These are phyloP conservation scores for Fusarium bactridioides DNA, from an alignment of 2,329 filamentous ascomycete species.

Conservation along the genomic window DNA sequence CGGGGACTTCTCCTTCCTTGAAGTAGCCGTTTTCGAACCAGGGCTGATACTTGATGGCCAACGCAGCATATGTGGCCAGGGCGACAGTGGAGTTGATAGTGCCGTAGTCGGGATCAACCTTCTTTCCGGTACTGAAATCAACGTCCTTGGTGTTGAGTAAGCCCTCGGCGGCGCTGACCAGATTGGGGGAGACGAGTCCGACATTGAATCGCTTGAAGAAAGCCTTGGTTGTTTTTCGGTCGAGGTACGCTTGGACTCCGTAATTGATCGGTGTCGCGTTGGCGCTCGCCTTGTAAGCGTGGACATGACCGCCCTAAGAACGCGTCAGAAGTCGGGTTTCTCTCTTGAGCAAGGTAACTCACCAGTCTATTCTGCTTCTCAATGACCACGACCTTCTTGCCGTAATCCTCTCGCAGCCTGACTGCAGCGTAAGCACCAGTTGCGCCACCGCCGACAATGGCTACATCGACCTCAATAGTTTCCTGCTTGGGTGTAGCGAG, in stretches of 20 bases:
- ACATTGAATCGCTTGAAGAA: slow-evolving; percentile 30
- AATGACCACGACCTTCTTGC: slow-evolving; percentile 26
- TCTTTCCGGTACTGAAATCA: slow-evolving; percentile 16
- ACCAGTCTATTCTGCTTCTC: slow-evolving; percentile 27
- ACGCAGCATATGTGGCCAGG: not conserved
- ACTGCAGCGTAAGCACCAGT: slow-evolving; percentile 30
- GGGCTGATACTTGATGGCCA: slow-evolving; percentile 20
- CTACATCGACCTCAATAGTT: slow-evolving; percentile 20
- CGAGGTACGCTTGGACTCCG: slow-evolving; percentile 24
- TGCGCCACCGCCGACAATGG: slow-evolving; percentile 28
- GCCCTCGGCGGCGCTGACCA: not conserved
- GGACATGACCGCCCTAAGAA: slow-evolving; percentile 24
- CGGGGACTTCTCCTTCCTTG: not conserved
- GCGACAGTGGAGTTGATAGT: not conserved
- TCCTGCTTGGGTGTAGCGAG: not conserved
- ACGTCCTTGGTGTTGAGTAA: slow-evolving; percentile 3
- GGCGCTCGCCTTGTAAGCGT: slow-evolving; percentile 8
- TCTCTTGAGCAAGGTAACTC: fast-evolving
- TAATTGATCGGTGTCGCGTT: slow-evolving; percentile 11
- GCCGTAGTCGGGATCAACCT: slow-evolving; percentile 11
- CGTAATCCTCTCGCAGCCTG: slow-evolving; percentile 27
- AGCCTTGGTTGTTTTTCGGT: slow-evolving; percentile 1
- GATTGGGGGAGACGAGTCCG: slow-evolving; percentile 1
- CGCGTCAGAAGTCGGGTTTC: not conserved
- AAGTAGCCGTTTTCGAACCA: slow-evolving; percentile 32